These are phyloP conservation scores for Aspergillus terreus DNA, from an alignment of 2,329 filamentous ascomycete genomes.

Conservation along the genomic window DNA sequence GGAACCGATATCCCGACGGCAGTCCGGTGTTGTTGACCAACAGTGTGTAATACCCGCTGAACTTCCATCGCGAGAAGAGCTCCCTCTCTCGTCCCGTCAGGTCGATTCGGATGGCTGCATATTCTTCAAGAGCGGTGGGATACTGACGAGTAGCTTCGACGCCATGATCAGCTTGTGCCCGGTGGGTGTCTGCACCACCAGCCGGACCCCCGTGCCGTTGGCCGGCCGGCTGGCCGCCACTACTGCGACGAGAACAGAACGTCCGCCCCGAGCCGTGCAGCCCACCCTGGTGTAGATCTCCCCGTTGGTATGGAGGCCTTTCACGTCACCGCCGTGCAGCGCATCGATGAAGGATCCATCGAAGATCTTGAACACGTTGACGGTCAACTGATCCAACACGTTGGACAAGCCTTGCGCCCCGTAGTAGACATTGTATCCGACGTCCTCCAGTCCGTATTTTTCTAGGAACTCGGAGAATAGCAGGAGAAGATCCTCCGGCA, in stretches of 20 bases:
- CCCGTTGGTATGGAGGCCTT: background rate
- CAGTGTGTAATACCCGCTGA: constrained; percentile 25
- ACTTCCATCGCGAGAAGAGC: constrained; percentile 29
- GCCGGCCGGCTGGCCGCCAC: constrained; percentile 21
- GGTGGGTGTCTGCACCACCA: constrained; percentile 23
- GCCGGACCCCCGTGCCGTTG: constrained; percentile 18
- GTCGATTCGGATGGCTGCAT: constrained; percentile 28
- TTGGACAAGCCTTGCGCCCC: constrained; percentile 4
- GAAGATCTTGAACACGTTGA: constrained; percentile 8
- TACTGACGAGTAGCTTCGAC: constrained; percentile 34
- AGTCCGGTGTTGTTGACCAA: constrained; percentile 29
- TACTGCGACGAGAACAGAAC: constrained; percentile 35
- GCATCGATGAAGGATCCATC: background rate
- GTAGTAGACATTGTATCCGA: constrained; percentile 9
- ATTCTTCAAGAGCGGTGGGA: constrained; percentile 33
- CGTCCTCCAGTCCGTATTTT: constrained; percentile 9
- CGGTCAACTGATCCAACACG: background rate
- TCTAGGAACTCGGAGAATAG: constrained; percentile 13
- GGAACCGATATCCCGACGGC: background rate
- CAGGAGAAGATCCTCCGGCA: constrained; percentile 10
- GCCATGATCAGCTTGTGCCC: constrained; percentile 31
- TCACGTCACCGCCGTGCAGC: background rate
- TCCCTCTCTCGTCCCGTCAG: constrained; percentile 25
- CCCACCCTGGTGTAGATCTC: constrained; percentile 3
- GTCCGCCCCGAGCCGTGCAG: constrained; percentile 20